phyloP scores from a whole-genome alignment of 1,284 basidiomycete species.

The Bondarzewia mesenterica region DNA sequence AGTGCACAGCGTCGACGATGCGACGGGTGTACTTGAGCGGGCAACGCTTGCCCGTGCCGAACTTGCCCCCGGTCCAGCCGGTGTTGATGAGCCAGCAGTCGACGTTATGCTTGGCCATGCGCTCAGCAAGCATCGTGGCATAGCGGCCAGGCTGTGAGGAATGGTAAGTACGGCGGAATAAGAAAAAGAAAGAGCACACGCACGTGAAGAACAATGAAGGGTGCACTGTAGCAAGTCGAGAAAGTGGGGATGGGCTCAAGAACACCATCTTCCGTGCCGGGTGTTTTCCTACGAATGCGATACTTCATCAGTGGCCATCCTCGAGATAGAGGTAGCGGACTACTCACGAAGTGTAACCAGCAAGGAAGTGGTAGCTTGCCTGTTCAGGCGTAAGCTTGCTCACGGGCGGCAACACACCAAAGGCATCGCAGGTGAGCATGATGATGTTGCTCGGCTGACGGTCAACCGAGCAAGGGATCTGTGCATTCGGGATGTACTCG shows the following conservation, averaged over 20 bases:
- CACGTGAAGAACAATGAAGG: conserved; percentile 96
- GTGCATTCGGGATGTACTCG: conserved; percentile 93
- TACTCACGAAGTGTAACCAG: conserved; percentile 87
- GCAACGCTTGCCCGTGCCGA: conserved; percentile 86
- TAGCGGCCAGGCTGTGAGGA: conserved; percentile 76
- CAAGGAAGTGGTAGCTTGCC: conserved; percentile 96
- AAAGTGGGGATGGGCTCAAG: conserved; percentile 98
- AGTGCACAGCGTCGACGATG: conserved; percentile 96
- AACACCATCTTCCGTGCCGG: conserved; percentile 97
- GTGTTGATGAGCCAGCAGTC: conserved; percentile 99
- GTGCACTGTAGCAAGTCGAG: conserved; percentile 98
- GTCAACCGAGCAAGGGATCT: conserved; percentile 83
- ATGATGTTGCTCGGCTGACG: conserved; percentile 92
- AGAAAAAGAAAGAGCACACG: conserved; percentile 16
- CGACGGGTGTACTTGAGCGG: conserved; percentile 92
- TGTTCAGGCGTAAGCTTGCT: conserved; percentile 90
- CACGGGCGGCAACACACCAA: conserved; percentile 96
- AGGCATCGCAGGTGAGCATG: conserved; percentile 98
- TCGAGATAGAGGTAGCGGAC: neutral
- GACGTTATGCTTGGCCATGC: conserved; percentile 88
- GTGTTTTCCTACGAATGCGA: conserved; percentile 64
- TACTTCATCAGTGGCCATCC: conserved; percentile 1
- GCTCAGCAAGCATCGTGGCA: conserved; percentile 94
- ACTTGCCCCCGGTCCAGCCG: conserved; percentile 96
- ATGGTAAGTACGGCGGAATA: neutral